Evolutionary conservation across 768 basidiomycete genomes (phyloP).

Genomic region (Lentinula raphanica): DNA sequence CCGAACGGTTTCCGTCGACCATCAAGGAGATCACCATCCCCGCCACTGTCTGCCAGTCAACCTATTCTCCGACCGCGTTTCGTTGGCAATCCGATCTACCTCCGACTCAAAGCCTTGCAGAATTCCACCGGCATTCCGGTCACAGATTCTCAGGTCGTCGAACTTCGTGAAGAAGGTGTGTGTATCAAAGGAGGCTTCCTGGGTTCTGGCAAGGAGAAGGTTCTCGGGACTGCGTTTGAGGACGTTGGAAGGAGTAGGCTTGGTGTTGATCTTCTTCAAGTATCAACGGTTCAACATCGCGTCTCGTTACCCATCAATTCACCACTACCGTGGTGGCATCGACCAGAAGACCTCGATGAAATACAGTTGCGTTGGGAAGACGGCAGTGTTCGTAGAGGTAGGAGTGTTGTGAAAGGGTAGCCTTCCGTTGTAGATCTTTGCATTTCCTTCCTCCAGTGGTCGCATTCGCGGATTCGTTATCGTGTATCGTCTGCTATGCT

Average conservation of each 20-base stretch:
- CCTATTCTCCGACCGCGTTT: not conserved
- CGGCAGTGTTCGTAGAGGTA: conserved; percentile 4
- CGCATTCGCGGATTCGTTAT: too few species aligned
- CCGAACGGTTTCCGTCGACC: not conserved
- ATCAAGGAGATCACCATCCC: not conserved
- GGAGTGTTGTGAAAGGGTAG: conserved; percentile 2
- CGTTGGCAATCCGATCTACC: conserved; percentile 4
- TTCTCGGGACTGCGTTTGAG: conserved; percentile 5
- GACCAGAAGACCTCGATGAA: not conserved
- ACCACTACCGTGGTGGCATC: not conserved
- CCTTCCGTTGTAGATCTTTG: not conserved
- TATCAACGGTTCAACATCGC: not conserved
- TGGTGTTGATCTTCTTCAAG: not conserved
- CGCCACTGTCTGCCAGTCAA: not conserved
- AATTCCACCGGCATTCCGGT: conserved; percentile 1
- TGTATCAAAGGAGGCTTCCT: not conserved
- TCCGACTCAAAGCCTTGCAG: conserved; percentile 5
- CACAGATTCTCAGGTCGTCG: not conserved
- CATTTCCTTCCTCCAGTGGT: not conserved
- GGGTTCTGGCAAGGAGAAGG: conserved; percentile 5
- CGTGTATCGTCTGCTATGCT: not conserved
- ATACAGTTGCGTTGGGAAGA: not conserved
- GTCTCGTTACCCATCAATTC: not conserved
- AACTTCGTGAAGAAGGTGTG: not conserved
- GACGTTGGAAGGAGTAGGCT: conserved; percentile 2